These are phyloP conservation scores for Didymella pinodella DNA, from an alignment of 2,329 filamentous ascomycete genomes.

Conservation along the genomic window DNA sequence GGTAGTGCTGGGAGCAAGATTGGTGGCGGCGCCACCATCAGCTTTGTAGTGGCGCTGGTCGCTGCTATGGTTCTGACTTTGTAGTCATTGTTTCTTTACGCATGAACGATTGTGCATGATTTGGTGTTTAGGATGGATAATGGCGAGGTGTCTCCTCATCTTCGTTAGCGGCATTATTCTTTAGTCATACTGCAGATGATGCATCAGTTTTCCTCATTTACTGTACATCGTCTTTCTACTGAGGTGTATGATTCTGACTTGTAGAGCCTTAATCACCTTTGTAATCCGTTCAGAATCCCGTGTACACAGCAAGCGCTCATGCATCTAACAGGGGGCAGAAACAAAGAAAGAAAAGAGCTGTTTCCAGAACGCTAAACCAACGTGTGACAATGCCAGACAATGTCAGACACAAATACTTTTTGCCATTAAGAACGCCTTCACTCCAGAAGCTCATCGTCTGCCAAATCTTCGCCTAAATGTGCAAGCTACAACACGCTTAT, in stretches of 20 bases:
- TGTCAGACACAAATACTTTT: background rate
- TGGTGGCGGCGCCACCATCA: conserved; percentile 40
- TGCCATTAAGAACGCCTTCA: background rate
- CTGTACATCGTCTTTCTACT: too few species aligned
- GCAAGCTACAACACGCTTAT: background rate
- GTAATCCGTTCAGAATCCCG: background rate
- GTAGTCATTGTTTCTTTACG: conserved; percentile 20
- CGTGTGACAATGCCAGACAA: background rate
- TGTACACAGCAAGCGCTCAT: background rate
- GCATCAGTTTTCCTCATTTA: background rate
- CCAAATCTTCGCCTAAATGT: background rate
- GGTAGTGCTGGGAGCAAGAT: conserved; percentile 37
- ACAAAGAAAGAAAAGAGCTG: background rate
- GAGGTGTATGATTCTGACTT: background rate
- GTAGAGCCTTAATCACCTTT: background rate
- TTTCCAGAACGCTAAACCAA: background rate
- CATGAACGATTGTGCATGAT: conserved; percentile 7
- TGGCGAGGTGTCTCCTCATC: background rate
- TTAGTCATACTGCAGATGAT: background rate
- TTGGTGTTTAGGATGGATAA: background rate
- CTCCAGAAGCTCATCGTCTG: too few species aligned
- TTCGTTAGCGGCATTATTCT: background rate
- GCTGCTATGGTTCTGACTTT: conserved; percentile 38
- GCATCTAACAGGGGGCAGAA: background rate
- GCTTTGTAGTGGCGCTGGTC: conserved; percentile 46